Evolutionary conservation across 441 rosid genomes (phyloP).

Genomic region (Aleurites moluccanus): DNA sequence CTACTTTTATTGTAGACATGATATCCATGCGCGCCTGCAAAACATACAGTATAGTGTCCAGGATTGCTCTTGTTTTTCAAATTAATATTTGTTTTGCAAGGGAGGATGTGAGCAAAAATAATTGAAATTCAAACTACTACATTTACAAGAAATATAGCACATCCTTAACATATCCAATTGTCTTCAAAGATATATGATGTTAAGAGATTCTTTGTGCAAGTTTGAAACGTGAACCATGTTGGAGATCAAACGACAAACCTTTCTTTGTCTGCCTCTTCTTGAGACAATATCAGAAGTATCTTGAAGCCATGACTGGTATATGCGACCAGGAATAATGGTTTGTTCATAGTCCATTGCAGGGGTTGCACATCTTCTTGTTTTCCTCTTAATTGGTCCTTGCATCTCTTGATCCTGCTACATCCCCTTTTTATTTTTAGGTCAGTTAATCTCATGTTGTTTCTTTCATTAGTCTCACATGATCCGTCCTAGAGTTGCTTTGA

Average conservation of each 20-base stretch:
- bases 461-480: background rate
- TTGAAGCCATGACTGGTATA: slow-evolving; percentile 83
- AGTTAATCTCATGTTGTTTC: slow-evolving; percentile 5
- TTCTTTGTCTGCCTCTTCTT: slow-evolving; percentile 60
- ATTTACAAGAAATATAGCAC: background rate
- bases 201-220: background rate
- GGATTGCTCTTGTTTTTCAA: background rate
- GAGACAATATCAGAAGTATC: slow-evolving; percentile 55
- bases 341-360: slow-evolving; percentile 64
- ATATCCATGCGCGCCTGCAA: slow-evolving; percentile 45
- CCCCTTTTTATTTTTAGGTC: slow-evolving; percentile 22
- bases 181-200: background rate
- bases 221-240: background rate
- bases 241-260: slow-evolving; percentile 37
- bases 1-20: slow-evolving; percentile 41
- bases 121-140: background rate
- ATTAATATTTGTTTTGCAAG: background rate
- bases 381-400: slow-evolving; percentile 44
- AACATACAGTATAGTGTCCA: background rate
- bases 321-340: slow-evolving; percentile 60
- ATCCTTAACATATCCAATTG: background rate
- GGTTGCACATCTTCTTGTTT: slow-evolving; percentile 42
- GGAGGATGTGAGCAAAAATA: background rate
- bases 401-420: slow-evolving; percentile 48
- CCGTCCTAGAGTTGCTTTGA: background rate